Percentiles rank a stretch among this genome's conserved stretches.
phyloP scores from a whole-genome alignment of 2,329 filamentous ascomycete species.

The Diplodia mutila region DNA sequence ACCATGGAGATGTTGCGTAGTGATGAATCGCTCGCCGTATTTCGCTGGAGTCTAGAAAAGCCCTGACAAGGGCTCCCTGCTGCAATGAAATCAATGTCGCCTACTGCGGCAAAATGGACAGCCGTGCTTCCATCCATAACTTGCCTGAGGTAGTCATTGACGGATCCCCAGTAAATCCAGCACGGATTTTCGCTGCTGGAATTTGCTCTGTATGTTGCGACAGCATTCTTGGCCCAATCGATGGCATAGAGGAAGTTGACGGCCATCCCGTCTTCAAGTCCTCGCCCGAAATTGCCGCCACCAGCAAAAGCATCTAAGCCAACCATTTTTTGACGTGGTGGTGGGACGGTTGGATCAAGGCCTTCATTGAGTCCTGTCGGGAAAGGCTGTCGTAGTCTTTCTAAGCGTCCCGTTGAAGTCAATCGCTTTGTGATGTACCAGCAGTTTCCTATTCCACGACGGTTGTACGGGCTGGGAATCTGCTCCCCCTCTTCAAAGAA shows the following conservation, averaged over 20 bases:
- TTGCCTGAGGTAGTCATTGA: conserved; percentile 66
- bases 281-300: conserved; percentile 75
- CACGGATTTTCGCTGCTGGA: conserved; percentile 46
- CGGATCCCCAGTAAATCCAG: conserved; percentile 69
- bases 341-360: conserved; percentile 51
- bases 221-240: conserved; percentile 65
- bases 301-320: conserved; percentile 78
- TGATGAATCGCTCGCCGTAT: conserved; percentile 60
- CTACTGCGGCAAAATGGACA: conserved; percentile 60
- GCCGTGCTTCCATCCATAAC: conserved; percentile 57
- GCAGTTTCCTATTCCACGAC: conserved; percentile 66
- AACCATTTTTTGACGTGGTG: conserved; percentile 31
- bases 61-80: conserved; percentile 79
- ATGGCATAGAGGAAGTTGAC: conserved; percentile 69
- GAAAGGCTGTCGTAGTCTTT: background rate
- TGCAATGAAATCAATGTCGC: conserved; percentile 69
- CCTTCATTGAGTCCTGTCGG: conserved; percentile 55
- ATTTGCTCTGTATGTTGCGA: conserved; percentile 77
- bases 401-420: background rate
- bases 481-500: conserved; percentile 52
- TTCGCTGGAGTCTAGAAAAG: conserved; percentile 67
- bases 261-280: conserved; percentile 71
- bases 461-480: conserved; percentile 67
- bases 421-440: conserved; percentile 64
- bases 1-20: conserved; percentile 75